Percentiles rank a stretch among this genome's conserved stretches.
phyloP scores from a whole-genome alignment of 2,329 filamentous ascomycete species.

The Ophiostoma sp. region DNA sequence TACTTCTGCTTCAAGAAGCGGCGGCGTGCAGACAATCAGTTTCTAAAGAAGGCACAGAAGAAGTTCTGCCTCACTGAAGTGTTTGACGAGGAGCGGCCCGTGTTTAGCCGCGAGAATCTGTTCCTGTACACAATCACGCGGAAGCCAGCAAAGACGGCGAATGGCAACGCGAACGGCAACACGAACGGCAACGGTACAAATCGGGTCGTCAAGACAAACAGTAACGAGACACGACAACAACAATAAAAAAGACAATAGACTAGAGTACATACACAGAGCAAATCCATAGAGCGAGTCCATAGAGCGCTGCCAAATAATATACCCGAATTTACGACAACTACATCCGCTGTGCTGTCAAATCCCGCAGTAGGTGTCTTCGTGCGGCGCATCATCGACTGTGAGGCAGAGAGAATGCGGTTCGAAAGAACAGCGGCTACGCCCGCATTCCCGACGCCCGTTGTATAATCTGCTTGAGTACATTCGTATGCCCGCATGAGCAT shows the following conservation, averaged over 20 bases:
- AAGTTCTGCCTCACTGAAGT: conserved; percentile 59
- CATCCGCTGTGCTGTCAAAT: neutral
- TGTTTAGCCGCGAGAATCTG: conserved; percentile 53
- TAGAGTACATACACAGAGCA: neutral
- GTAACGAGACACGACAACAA: neutral
- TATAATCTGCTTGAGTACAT: neutral
- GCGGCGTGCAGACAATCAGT: conserved; percentile 71
- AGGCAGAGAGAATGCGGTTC: neutral
- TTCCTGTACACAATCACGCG: conserved; percentile 56
- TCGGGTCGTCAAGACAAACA: neutral
- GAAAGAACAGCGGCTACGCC: neutral
- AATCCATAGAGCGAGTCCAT: neutral
- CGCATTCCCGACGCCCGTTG: conserved; percentile 10
- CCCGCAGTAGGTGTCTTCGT: too few species aligned
- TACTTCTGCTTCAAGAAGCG: conserved; percentile 95
- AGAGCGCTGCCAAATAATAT: conserved; percentile 1
- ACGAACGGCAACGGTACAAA: neutral
- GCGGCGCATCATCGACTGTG: too few species aligned
- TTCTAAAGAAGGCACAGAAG: conserved; percentile 65
- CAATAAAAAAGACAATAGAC: neutral
- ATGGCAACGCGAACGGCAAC: neutral
- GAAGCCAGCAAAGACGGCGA: conserved; percentile 29
- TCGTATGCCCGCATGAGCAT: conserved; percentile 1
- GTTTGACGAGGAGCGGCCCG: conserved; percentile 53
- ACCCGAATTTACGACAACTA: neutral